phyloP scores from a whole-genome alignment of 306 rosid species.

The Rubus idaeus region DNA sequence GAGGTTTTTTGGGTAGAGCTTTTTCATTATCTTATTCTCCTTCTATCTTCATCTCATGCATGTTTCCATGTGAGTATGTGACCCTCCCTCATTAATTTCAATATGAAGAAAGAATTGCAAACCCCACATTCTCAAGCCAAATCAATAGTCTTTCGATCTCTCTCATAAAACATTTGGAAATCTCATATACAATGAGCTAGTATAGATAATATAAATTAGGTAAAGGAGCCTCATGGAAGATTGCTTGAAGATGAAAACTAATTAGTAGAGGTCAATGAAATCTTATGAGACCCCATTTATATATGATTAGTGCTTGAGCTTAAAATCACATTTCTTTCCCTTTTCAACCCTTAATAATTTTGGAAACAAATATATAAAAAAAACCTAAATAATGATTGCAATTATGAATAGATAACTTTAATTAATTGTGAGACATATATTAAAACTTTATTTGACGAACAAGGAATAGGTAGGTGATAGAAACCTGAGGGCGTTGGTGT shows the following conservation, averaged over 20 bases:
- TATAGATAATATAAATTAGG: not conserved
- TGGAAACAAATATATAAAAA: not conserved
- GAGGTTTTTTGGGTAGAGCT: not conserved
- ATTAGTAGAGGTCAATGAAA: conserved; percentile 7
- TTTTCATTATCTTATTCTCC: not conserved
- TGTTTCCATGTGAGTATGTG: conserved; percentile 50
- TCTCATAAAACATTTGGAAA: conserved; percentile 6
- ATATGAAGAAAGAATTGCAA: conserved; percentile 5
- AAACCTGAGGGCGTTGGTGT: not conserved
- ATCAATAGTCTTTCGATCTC: not conserved
- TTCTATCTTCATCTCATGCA: conserved; percentile 26
- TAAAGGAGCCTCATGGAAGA: not conserved
- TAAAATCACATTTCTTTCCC: not conserved
- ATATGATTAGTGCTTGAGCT: not conserved
- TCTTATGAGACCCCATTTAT: conserved; percentile 8
- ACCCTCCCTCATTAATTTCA: conserved; percentile 16
- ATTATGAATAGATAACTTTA: not conserved
- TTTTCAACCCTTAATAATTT: not conserved
- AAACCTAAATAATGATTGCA: not conserved
- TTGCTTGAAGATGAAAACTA: conserved; percentile 1
- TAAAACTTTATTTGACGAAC: too few relatives aligned
- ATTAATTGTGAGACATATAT: not conserved
- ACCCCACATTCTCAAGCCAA: conserved; percentile 5
- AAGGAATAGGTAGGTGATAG: not conserved
- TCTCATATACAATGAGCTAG: not conserved